Base-by-base conservation (phyloP, 495 filamentous ascomycete species). In the Penicillium tannophilum region DNA sequence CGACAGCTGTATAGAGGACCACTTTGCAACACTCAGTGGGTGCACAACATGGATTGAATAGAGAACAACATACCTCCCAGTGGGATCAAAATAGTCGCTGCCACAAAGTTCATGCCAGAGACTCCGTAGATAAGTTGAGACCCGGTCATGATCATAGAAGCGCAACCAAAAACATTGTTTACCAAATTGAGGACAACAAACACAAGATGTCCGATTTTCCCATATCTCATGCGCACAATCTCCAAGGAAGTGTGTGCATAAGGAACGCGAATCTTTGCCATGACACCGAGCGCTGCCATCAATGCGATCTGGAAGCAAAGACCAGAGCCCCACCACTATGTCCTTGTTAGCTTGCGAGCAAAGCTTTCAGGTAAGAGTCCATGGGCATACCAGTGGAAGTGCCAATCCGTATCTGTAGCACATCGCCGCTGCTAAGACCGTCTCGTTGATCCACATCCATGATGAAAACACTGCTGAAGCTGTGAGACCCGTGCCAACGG, bases 191-290 rank as follows among this genome's bases (percentile, higher is more conserved):
- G 76, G 5, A 77, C 62, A 20, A 82, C 77, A 55, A 77, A 83
- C 14, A 82, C 74, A 14, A 77, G 55, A 70, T 85, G 82, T 1
- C 74, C 80, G 20, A 75, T 66, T 17, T 69, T 68, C 23, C 82
- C 81, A 65, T 85, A 84, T 54, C 82, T 74, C 65, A 79, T 77
- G 19, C 76, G 74, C 48, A 84, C 78, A 41, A 82, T 79, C 61
- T 85, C 82, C 5, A 84, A 67, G 23, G 79, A 84, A 0, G 82
- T 85, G 61, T 83, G 81, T 0, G 81, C 81, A 61, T 83, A 83
- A 6, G 82, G 82, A 5, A 82, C 82, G 63, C 77, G 64, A 52
- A 75, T 68, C 60, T 77, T 77, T 39, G 72, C 72, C 67, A 73
- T 68, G 2, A 76, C 70, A 11, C 70, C 75, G 3, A 77, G 61